Evolutionary conservation across 805 yeast species (phyloP), one percentile per base, ranked within the genome.

Genomic region (Starmerella cellae): DNA sequence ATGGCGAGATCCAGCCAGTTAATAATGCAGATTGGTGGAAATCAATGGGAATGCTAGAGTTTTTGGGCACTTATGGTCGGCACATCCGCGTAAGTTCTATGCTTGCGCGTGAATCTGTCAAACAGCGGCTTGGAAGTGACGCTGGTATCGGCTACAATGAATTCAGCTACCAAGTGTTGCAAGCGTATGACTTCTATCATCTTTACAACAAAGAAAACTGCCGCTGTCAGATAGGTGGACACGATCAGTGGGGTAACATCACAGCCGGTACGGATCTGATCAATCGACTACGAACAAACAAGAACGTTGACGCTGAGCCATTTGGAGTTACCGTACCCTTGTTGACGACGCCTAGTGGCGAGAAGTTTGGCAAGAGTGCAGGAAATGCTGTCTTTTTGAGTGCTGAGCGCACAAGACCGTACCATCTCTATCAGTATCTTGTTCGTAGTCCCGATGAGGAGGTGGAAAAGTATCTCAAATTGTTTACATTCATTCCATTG

Each of bases 161-260:
- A 62, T 91, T 91, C 58, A 73, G 94, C 1, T 91, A 91, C 60
- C 98, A 91, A 57, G 66, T 88, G 17, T 63, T 91, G 43, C 98
- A 91, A 60, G 97, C 95, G 0, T 91, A 74, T 59, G 98, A 91
- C 58, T 91, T 84, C 57, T 84, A 79, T 69, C 84, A 87, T 56
- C 63, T 91, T 44, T 75, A 74, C 64, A 69, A 69, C 30, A 58
- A 71, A 14, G 61, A 73, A 29, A 60, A 66, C 3, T 87, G 87
- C 34, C 67, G 69, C 34, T 61, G 85, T 13, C 97, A 91, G 63
- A 77, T 66, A 8, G 98, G 98, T 20, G 98, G 98, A 5, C 85
- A 82, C 57, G 98, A 91, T 59, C 98, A 91, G 61, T 91, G 95
- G 85, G 98, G 98, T 1, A 91, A 91, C 55, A 91, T 91, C 45